Conservation (phyloP, 2,329 filamentous ascomycete species). For the Curvularia verruculosa region DNA sequence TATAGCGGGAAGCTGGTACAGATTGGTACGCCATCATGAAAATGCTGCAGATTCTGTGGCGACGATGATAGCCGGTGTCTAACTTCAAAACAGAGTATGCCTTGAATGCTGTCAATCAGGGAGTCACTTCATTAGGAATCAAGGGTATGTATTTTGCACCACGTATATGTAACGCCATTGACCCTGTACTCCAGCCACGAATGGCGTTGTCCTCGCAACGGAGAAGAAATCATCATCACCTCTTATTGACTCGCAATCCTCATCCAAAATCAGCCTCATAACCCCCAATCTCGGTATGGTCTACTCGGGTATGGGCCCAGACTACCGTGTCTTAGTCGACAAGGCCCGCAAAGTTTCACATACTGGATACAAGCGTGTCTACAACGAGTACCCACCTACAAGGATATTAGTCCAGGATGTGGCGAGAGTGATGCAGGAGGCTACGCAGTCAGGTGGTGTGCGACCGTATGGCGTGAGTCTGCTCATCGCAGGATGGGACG, state of each 20-base stretch:
- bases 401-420: constrained; percentile 99
- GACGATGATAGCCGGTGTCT: constrained; percentile 17
- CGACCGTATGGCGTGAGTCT: constrained; percentile 95
- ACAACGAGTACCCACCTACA: constrained; percentile 99
- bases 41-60: neutral
- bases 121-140: constrained; percentile 96
- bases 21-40: constrained; percentile 71
- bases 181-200: constrained; percentile 72
- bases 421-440: constrained; percentile 97
- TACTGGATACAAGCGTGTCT: constrained; percentile 98
- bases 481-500: constrained; percentile 96
- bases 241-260: constrained; percentile 90
- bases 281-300: constrained; percentile 99
- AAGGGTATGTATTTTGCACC: constrained; percentile 69
- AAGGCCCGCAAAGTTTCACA: constrained; percentile 98
- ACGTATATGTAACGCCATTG: constrained; percentile 6
- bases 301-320: constrained; percentile 98
- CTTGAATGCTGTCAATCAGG: constrained; percentile 98
- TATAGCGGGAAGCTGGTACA: constrained; percentile 96
- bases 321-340: constrained; percentile 97
- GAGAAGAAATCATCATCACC: constrained; percentile 99
- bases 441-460: constrained; percentile 96
- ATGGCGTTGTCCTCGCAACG: constrained; percentile 97
- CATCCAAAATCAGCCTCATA: constrained; percentile 97
- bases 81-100: constrained; percentile 78